phyloP scores from a whole-genome alignment of 768 basidiomycete species.

The Lactifluus pinguis region DNA sequence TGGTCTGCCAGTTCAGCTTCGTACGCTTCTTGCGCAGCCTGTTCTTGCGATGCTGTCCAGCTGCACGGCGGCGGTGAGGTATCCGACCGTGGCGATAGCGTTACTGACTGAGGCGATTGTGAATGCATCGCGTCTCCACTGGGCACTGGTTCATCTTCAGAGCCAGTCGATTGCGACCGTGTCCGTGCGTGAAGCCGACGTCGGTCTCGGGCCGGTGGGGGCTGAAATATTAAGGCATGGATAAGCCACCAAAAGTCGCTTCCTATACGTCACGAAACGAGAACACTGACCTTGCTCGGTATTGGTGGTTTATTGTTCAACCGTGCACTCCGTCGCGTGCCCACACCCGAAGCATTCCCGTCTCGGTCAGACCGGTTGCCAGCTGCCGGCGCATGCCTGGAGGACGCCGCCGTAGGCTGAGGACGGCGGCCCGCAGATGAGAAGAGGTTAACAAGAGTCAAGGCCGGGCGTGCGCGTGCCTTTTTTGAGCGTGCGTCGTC shows the following conservation, averaged over 20 bases:
- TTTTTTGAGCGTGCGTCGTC: slow-evolving; percentile 72
- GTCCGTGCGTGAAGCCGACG: slow-evolving; percentile 46
- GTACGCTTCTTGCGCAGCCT: slow-evolving; percentile 61
- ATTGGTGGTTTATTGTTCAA: slow-evolving; percentile 43
- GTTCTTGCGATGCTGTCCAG: slow-evolving; percentile 61
- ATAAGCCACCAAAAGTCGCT: slow-evolving; percentile 4
- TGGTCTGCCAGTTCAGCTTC: slow-evolving; percentile 70
- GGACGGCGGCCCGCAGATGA: slow-evolving; percentile 65
- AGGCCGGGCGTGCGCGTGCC: slow-evolving; percentile 85
- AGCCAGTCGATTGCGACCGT: slow-evolving; percentile 55
- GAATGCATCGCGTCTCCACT: slow-evolving; percentile 45
- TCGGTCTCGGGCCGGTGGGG: slow-evolving; percentile 44
- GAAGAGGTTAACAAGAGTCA: slow-evolving; percentile 82
- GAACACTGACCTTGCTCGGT: slow-evolving; percentile 43
- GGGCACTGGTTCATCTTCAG: slow-evolving; percentile 53
- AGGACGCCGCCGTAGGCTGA: slow-evolving; percentile 56
- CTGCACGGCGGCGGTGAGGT: slow-evolving; percentile 51
- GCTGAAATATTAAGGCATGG: slow-evolving; percentile 16
- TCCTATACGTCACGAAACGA: not conserved
- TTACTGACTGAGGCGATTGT: slow-evolving; percentile 39
- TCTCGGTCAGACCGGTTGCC: slow-evolving; percentile 43
- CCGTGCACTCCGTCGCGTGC: slow-evolving; percentile 66
- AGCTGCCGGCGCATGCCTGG: slow-evolving; percentile 38
- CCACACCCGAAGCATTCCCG: slow-evolving; percentile 33
- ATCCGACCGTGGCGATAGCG: slow-evolving; percentile 34